These are phyloP conservation scores for Neopestalotiopsis clavispora DNA, from an alignment of 2,329 filamentous ascomycete genomes.

Conservation along the genomic window DNA sequence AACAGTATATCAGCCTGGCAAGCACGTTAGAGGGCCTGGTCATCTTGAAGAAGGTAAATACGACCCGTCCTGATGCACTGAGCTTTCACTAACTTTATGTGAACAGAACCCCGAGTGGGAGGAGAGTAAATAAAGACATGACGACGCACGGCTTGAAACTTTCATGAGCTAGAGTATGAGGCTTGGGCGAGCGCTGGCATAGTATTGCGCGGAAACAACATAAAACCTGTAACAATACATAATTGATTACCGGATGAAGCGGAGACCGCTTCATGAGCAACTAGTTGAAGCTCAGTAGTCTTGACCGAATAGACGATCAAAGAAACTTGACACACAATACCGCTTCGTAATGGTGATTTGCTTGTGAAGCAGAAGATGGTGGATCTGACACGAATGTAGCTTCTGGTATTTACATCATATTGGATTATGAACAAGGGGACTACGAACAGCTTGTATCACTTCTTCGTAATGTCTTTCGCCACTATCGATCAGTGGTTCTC, in stretches of 20 bases:
- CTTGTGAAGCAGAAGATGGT: too few species aligned
- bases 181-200: slow-evolving; percentile 5
- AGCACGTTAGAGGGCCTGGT: slow-evolving; percentile 93
- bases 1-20: slow-evolving; percentile 92
- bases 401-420: too few species aligned
- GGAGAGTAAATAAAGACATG: slow-evolving; percentile 45
- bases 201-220: slow-evolving; percentile 4
- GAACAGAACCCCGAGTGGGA: slow-evolving; percentile 61
- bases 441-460: not conserved
- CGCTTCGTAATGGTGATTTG: not conserved
- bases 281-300: slow-evolving; percentile 2
- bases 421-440: too few species aligned
- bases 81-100: slow-evolving; percentile 19
- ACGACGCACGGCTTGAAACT: not conserved
- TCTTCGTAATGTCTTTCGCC: not conserved
- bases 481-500: not conserved
- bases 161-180: not conserved
- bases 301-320: slow-evolving; percentile 14
- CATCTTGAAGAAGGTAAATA: slow-evolving; percentile 90
- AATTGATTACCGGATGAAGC: slow-evolving; percentile 10
- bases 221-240: slow-evolving; percentile 18
- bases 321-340: not conserved
- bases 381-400: too few species aligned
- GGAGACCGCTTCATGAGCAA: not conserved
- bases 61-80: not conserved